Evolutionary conservation across 805 yeast genomes (phyloP), one percentile per base, ranked within the genome.

Genomic region (Scheffersomyces ergatensis): DNA sequence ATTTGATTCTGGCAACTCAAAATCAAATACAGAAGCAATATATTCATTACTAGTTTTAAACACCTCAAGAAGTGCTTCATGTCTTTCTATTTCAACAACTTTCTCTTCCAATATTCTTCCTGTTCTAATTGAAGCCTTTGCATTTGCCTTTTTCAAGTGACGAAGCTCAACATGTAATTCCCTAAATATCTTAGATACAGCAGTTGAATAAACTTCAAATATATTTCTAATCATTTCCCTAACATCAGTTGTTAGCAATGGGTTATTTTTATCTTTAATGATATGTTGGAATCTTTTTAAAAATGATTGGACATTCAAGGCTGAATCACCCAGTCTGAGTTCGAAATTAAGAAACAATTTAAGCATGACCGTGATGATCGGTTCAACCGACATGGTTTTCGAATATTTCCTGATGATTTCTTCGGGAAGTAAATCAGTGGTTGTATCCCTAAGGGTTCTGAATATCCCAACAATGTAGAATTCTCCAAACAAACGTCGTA

Each of bases 41-140:
- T 56, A 50, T 18, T 67, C 71, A 7, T 77, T 60, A 2, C 72
- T 69, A 1, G 57, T 20, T 18, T 66, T 60, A 46, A 83, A 73
- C 40, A 63, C 69, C 25, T 76, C 78, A 46, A 65, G 70, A 11
- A 68, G 40, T n/a, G 65, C 67, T 1, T 43, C 29, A 8, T 61
- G 36, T 12, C 47, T 48, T 13, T 70, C 65, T 26, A 62, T 49
- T 31, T 68, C 72, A 1, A 55, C 57, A 33, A 65, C 65, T 34
- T 62, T 51, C 39, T 72, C 74, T 14, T 77, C 81, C 14, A 72
- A 56, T 1, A 77, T 53, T 46, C 74, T 77, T 18, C 96, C 95
- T 1, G 85, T 79, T 49, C 85, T 73, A 40, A 85, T 77, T 39
- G 84, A 78, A 2, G 81, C 76, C 40, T 74, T 76, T 34, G 72